These are phyloP conservation scores for Coniochaeta sp. DNA, from an alignment of 2,329 filamentous ascomycete genomes.

Conservation along the genomic window DNA sequence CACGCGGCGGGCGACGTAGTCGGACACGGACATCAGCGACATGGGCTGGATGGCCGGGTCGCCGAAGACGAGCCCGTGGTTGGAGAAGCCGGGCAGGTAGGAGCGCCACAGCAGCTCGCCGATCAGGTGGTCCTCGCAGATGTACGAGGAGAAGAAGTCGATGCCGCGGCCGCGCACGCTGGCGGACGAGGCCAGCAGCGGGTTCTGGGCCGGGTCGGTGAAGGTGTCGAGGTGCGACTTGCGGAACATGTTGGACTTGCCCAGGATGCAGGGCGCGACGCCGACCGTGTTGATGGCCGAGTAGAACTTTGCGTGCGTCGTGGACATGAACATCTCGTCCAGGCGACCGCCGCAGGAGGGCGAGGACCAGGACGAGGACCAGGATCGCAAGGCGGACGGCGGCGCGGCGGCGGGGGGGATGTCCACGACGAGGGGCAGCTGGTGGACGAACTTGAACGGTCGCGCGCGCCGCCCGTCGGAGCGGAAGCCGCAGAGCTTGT, in stretches of 20 bases:
- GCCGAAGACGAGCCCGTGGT: slow-evolving; percentile 77
- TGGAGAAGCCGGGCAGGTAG: slow-evolving; percentile 56
- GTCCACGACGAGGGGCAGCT: slow-evolving; percentile 86
- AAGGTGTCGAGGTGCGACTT: slow-evolving; percentile 79
- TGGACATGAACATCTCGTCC: slow-evolving; percentile 92
- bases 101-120: slow-evolving; percentile 84
- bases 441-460: slow-evolving; percentile 89
- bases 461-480: slow-evolving; percentile 37
- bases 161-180: slow-evolving; percentile 56
- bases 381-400: too few relatives aligned
- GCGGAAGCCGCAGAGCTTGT: slow-evolving; percentile 67
- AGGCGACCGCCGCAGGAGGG: slow-evolving; percentile 67
- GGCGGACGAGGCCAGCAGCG: slow-evolving; percentile 28
- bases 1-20: slow-evolving; percentile 74
- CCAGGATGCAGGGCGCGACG: slow-evolving; percentile 86
- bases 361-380: too few relatives aligned
- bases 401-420: slow-evolving; percentile 5
- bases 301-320: slow-evolving; percentile 95
- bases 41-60: slow-evolving; percentile 90
- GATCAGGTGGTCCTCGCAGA: slow-evolving; percentile 96
- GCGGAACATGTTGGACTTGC: slow-evolving; percentile 98
- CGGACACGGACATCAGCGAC: slow-evolving; percentile 66
- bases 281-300: slow-evolving; percentile 90
- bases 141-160: slow-evolving; percentile 90
- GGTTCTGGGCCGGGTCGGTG: slow-evolving; percentile 42